These are phyloP conservation scores for Lophiostoma macrostomum DNA, from an alignment of 495 filamentous ascomycete genomes.

Conservation along the genomic window DNA sequence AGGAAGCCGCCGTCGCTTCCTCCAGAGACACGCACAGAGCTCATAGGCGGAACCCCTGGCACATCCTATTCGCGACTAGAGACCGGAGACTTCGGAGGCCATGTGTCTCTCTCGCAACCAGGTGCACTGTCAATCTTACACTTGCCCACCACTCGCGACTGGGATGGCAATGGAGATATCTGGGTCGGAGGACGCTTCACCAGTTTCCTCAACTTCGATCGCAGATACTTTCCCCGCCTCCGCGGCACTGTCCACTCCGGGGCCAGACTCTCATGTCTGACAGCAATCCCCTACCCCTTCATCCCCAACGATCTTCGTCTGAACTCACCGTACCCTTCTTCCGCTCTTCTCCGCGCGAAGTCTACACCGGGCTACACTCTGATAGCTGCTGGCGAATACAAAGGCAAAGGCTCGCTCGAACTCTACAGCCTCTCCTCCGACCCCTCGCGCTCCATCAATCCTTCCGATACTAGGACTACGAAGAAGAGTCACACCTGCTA, in stretches of 20 bases:
- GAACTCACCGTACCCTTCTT: conserved; percentile 49
- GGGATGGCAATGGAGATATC: conserved; percentile 58
- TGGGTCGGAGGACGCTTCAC: conserved; percentile 88
- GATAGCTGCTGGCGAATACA: conserved; percentile 90
- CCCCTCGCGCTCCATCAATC: conserved; percentile 28
- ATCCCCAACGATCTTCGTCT: conserved; percentile 52
- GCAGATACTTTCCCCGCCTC: conserved; percentile 78
- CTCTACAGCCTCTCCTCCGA: conserved; percentile 63
- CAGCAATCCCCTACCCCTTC: conserved; percentile 69
- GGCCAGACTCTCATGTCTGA: conserved; percentile 72
- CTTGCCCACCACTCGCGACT: conserved; percentile 52
- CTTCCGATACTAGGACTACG: conserved; percentile 12
- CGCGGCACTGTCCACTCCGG: conserved; percentile 78
- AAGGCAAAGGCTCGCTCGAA: conserved; percentile 85
- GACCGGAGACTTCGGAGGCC: conserved; percentile 33
- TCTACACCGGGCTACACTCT: conserved; percentile 55
- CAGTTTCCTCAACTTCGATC: conserved; percentile 84
- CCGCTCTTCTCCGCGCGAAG: conserved; percentile 54
- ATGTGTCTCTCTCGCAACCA: conserved; percentile 75
- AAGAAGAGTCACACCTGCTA: conserved; percentile 36
- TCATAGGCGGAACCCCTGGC: conserved; percentile 31
- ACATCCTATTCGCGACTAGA: conserved; percentile 35
- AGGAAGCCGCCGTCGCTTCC: conserved; percentile 47
- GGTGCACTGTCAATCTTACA: conserved; percentile 81
- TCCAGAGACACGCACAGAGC: conserved; percentile 40